Base-by-base conservation (phyloP, 768 basidiomycete species). In the Phaeolepiota aurea region DNA sequence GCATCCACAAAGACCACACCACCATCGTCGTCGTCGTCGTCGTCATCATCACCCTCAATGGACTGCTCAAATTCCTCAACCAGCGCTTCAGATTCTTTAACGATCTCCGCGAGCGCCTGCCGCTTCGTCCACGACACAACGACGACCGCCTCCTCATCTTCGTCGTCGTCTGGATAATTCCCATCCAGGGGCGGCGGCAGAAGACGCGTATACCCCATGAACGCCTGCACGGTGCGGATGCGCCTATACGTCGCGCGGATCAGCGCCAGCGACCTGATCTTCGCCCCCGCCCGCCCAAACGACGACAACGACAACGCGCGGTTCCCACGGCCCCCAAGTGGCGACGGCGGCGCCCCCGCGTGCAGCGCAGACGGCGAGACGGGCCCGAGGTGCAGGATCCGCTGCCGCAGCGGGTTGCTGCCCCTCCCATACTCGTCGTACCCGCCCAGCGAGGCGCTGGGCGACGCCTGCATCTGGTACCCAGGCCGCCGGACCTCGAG, bases 11-110 rank as follows among this genome's bases (percentile, higher is more conserved):
- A n/a, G n/a, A n/a, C n/a, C n/a, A n/a, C n/a, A n/a, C n/a, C n/a
- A n/a, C n/a, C n/a, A n/a, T n/a, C n/a, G n/a, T n/a, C n/a, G n/a
- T n/a, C n/a, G n/a, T n/a, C n/a, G n/a, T n/a, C n/a, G n/a, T n/a
- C n/a, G n/a, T n/a, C n/a, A n/a, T n/a, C n/a, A n/a, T n/a, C n/a
- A n/a, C n/a, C n/a, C n/a, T n/a, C n/a, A n/a, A n/a, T n/a, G n/a
- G n/a, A n/a, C n/a, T 67, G 58, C 37, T 68, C 70, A 54, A 82
- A 83, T 53, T 84, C 82, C 25, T 75, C 71, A 49, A 79, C 53
- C 31, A 84, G 51, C 28, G 74, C 68, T 41, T 66, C 66, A 38
- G 71, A 76, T 59, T 86, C 82, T 38, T 66, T 55, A 23, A 67
- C 50, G 11, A 83, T 63, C 3, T 67, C 66, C 31, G 71, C 63